phyloP scores from a whole-genome alignment of 2,329 filamentous ascomycete species.

The Pleomassaria siparia region DNA sequence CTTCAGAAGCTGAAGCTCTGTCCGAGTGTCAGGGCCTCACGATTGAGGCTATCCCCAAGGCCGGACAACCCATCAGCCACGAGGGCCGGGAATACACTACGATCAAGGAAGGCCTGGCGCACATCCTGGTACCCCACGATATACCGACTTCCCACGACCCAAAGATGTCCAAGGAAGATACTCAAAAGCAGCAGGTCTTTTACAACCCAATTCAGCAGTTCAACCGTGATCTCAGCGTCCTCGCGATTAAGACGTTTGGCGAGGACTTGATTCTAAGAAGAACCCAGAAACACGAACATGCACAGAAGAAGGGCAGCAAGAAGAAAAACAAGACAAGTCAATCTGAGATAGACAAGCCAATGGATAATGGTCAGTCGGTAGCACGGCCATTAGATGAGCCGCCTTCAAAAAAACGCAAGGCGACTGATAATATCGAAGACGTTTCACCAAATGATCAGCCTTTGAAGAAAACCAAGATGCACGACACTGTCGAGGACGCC shows the following conservation, averaged over 20 bases:
- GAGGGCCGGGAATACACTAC: slow-evolving; percentile 59
- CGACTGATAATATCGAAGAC: slow-evolving; percentile 17
- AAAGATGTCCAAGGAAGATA: slow-evolving; percentile 51
- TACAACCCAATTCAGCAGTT: slow-evolving; percentile 99
- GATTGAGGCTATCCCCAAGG: slow-evolving; percentile 31
- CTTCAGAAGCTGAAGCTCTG: slow-evolving; percentile 9
- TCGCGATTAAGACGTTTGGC: slow-evolving; percentile 88
- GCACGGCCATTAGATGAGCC: slow-evolving; percentile 9
- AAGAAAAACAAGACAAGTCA: slow-evolving; percentile 22
- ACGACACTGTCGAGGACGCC: slow-evolving; percentile 13
- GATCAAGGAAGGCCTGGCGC: slow-evolving; percentile 67
- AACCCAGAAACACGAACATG: slow-evolving; percentile 48
- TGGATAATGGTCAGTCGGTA: slow-evolving; percentile 1
- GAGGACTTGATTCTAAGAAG: slow-evolving; percentile 61
- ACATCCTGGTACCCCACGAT: slow-evolving; percentile 64
- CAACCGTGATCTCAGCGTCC: slow-evolving; percentile 90
- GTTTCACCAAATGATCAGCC: not conserved
- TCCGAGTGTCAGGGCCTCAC: slow-evolving; percentile 15
- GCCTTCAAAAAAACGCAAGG: slow-evolving; percentile 28
- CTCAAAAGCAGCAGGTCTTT: slow-evolving; percentile 75
- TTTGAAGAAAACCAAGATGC: slow-evolving; percentile 29
- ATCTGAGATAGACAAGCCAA: slow-evolving; percentile 7
- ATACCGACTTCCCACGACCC: slow-evolving; percentile 52
- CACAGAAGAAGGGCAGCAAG: slow-evolving; percentile 31
- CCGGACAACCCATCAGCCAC: slow-evolving; percentile 43